Base-by-base conservation (phyloP, 768 basidiomycete genomes). In the Hysterangium stoloniferum region DNA sequence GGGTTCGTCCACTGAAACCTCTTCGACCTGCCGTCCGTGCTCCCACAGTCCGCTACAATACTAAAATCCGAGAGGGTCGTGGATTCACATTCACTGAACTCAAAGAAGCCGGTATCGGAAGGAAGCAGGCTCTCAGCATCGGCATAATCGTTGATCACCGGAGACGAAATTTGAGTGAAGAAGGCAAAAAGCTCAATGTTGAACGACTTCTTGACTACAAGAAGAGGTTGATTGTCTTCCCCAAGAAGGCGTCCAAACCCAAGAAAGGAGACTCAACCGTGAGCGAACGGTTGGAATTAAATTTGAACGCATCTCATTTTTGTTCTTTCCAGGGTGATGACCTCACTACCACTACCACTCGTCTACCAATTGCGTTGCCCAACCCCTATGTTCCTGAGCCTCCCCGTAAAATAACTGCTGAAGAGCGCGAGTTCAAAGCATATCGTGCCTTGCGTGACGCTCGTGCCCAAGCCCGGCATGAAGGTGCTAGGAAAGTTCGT, bases 61-160 rank as follows among this genome's bases (percentile, higher is more conserved):
- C 86, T 70, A 96, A 96, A 72, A 68, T 97, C 62, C 89, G 96
- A 58, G 88, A 93, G 67, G 95, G 95, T 52, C 89, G 94, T 64
- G 95, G 96, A 48, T 98, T 98, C 78, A 93, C 94, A 55, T 73
- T 90, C 40, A 78, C 79, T 41, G 96, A 99, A 71, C 78, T 99
- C 67, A 96, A 93, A 76, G 90, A 87, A 65, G 96, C 94, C 56
- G 96, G 96, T 42, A 78, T 99, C 65, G 84, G 86, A 60, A 81
- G 78, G 72, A 96, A 95, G 75, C 86, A 91, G 71, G 96, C 96
- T 19, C 80, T 84, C 42, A 82, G 87, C 65, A 70, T 99, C 58
- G 96, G 96, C 56, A 87, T 99, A 61, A 84, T 90, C 55, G 92
- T 98, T 58, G 96, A 99, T 71, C 93, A 96, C 76, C 78, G 96